phyloP scores from a whole-genome alignment of 495 filamentous ascomycete species.

The Bacidia rubella region DNA sequence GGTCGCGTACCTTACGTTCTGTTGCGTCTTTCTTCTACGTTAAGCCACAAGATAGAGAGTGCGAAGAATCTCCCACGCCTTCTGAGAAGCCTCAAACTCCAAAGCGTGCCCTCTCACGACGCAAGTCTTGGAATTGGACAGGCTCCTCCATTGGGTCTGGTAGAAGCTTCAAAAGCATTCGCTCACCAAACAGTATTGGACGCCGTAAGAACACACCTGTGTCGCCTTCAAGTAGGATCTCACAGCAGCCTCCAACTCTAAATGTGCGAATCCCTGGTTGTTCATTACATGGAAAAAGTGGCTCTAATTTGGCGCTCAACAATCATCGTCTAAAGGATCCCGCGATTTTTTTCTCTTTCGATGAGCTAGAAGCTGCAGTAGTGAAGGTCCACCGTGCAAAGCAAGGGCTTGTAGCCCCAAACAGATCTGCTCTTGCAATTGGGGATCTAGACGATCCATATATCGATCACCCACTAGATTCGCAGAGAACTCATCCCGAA shows the following conservation, averaged over 20 bases:
- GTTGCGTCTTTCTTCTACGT: slow-evolving; percentile 2
- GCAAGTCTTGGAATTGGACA: background rate
- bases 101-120: background rate
- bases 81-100: background rate
- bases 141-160: background rate
- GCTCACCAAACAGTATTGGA: background rate
- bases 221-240: background rate
- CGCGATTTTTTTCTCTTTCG: background rate
- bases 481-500: background rate
- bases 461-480: background rate
- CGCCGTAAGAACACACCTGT: background rate
- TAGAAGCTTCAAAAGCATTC: background rate
- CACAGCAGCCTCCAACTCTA: background rate
- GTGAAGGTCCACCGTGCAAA: background rate
- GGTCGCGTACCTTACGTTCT: background rate
- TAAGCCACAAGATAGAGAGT: background rate
- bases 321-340: background rate
- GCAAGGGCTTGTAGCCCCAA: background rate
- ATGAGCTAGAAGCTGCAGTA: no score
- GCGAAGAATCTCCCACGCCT: background rate
- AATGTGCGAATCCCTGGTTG: background rate
- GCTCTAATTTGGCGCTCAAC: background rate
- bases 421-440: background rate
- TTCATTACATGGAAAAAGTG: background rate
- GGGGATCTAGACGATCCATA: background rate